These are phyloP conservation scores for Glomus cerebriforme DNA, from an alignment of 192 early-diverging fungal species.

Conservation along the genomic window DNA sequence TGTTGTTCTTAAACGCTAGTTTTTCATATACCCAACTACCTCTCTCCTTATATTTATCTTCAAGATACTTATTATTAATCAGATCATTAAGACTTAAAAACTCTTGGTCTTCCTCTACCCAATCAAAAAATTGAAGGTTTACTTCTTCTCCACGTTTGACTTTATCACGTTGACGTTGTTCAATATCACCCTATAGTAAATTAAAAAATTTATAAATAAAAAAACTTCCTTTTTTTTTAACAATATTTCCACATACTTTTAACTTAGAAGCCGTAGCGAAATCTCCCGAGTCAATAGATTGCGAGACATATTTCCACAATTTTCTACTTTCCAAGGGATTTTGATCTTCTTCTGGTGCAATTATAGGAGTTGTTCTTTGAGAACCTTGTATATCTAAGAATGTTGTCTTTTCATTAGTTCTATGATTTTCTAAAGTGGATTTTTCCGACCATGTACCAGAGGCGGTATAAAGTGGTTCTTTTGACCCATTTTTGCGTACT, in stretches of 20 bases:
- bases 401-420: constrained; percentile 46
- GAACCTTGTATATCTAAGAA: constrained; percentile 64
- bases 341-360: constrained; percentile 63
- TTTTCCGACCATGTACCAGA: constrained; percentile 70
- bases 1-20: neutral
- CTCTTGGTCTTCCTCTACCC: neutral
- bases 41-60: constrained; percentile 18
- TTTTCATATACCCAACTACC: constrained; percentile 30
- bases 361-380: constrained; percentile 55
- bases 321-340: constrained; percentile 65
- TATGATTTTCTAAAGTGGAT: constrained; percentile 57
- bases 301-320: constrained; percentile 69
- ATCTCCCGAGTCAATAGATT: constrained; percentile 66
- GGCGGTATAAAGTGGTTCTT: constrained; percentile 39
- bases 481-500: constrained; percentile 35
- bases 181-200: constrained; percentile 28
- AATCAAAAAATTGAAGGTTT: constrained; percentile 15
- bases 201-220: neutral
- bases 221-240: too few species aligned
- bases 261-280: constrained; percentile 67
- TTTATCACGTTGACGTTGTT: constrained; percentile 32
- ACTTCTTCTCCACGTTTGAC: constrained; percentile 29
- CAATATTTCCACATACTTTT: constrained; percentile 42
- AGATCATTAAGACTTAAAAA: constrained; percentile 2
- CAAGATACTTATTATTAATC: constrained; percentile 11